phyloP scores from a whole-genome alignment of 2,329 filamentous ascomycete species.

The Diplocarpon mali region DNA sequence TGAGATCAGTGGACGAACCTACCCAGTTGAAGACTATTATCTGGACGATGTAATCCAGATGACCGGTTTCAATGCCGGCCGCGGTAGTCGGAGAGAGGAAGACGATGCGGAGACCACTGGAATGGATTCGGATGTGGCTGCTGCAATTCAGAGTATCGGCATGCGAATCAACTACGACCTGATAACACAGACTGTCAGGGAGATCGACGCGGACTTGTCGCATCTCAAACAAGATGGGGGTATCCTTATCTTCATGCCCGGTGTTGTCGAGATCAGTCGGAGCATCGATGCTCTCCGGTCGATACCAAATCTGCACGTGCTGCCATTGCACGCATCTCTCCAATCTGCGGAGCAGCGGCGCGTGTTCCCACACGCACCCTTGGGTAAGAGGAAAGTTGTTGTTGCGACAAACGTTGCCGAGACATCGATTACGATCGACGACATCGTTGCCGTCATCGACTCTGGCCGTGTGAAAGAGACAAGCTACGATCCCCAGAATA shows the following conservation, averaged over 20 bases:
- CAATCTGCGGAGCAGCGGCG: conserved; percentile 78
- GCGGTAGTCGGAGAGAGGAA: conserved; percentile 30
- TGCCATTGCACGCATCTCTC: conserved; percentile 86
- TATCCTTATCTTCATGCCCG: conserved; percentile 91
- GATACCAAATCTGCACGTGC: conserved; percentile 59
- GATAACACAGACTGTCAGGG: conserved; percentile 65
- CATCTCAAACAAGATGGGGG: conserved; percentile 61
- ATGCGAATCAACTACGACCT: conserved; percentile 88
- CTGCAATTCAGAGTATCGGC: conserved; percentile 60
- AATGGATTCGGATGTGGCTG: conserved; percentile 50
- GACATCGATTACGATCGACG: conserved; percentile 96
- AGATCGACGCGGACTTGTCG: conserved; percentile 67
- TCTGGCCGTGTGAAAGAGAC: conserved; percentile 95
- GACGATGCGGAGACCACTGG: conserved; percentile 35
- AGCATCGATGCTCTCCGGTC: conserved; percentile 57
- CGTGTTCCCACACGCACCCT: conserved; percentile 68
- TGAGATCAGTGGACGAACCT: conserved; percentile 81
- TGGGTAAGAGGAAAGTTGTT: conserved; percentile 80
- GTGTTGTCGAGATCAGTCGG: conserved; percentile 81
- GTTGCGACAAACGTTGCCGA: conserved; percentile 95
- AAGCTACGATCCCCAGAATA: conserved; percentile 80
- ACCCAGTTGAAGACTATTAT: conserved; percentile 81
- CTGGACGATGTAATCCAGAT: conserved; percentile 77
- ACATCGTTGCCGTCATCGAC: conserved; percentile 92
- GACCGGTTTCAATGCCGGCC: conserved; percentile 54